These are phyloP conservation scores for Candida ficus DNA, from an alignment of 805 yeast species.

Conservation along the genomic window DNA sequence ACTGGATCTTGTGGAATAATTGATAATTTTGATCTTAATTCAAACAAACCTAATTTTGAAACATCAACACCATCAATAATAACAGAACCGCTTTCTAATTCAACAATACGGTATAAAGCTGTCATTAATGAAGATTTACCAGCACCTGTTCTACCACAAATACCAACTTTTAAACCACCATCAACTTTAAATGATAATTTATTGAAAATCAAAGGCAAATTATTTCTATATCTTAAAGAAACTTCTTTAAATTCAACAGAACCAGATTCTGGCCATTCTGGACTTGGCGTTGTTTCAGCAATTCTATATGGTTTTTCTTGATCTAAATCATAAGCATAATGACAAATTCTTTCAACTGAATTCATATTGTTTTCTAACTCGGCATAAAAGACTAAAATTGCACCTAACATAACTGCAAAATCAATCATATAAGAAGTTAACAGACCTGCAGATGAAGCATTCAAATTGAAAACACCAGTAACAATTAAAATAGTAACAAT, in stretches of 20 bases:
- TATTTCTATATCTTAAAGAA: conserved; percentile 45
- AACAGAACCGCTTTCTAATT: conserved; percentile 52
- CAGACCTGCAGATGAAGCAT: conserved; percentile 62
- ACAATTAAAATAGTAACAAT: conserved; percentile 54
- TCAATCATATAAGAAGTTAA: conserved; percentile 54
- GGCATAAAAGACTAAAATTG: conserved; percentile 55
- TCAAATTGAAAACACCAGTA: conserved; percentile 48
- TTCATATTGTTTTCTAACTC: conserved; percentile 61
- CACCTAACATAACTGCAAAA: conserved; percentile 47
- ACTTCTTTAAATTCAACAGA: conserved; percentile 42
- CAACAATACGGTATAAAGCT: conserved; percentile 56
- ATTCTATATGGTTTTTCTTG: conserved; percentile 62
- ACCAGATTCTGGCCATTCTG: conserved; percentile 21
- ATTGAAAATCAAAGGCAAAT: conserved; percentile 46
- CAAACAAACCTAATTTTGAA: conserved; percentile 52
- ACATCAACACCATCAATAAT: conserved; percentile 64
- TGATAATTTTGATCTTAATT: conserved; percentile 57
- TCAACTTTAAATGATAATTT: conserved; percentile 36
- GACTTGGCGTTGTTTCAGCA: conserved; percentile 24
- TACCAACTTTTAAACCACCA: conserved; percentile 53
- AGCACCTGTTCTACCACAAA: conserved; percentile 65
- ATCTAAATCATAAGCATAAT: conserved; percentile 58
- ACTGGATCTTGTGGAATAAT: conserved; percentile 85
- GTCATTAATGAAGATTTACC: conserved; percentile 60
- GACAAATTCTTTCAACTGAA: conserved; percentile 65